These are phyloP conservation scores for Schizophyllum amplum DNA, from an alignment of 1,284 basidiomycete genomes.

Conservation along the genomic window DNA sequence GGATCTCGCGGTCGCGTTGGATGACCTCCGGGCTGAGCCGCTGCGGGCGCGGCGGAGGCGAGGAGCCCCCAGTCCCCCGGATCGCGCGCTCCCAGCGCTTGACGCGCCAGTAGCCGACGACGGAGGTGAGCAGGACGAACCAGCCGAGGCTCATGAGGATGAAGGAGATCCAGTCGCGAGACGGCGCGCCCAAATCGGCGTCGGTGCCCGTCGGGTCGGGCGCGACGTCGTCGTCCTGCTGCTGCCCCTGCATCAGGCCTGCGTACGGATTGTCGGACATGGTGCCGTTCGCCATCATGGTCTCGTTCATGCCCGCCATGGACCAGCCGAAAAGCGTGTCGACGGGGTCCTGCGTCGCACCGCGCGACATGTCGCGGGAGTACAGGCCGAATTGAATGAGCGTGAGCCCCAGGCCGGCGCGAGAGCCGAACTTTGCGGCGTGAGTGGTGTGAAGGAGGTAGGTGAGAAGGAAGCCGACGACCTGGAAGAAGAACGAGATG, in stretches of 20 bases:
- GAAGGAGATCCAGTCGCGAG: slow-evolving; percentile 81
- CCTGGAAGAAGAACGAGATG: slow-evolving; percentile 87
- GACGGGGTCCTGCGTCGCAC: background rate
- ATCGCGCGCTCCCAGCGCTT: slow-evolving; percentile 19
- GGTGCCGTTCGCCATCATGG: background rate
- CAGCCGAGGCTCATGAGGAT: slow-evolving; percentile 88
- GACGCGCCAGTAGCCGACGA: slow-evolving; percentile 18
- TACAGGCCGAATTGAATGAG: slow-evolving; percentile 84
- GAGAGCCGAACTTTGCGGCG: slow-evolving; percentile 89
- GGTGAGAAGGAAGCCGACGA: slow-evolving; percentile 91
- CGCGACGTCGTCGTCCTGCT: background rate
- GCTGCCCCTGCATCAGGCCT: background rate
- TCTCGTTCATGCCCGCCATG: slow-evolving; percentile 3
- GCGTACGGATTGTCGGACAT: background rate
- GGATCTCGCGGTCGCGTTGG: slow-evolving; percentile 14
- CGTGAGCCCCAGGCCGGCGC: slow-evolving; percentile 91
- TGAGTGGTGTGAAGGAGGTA: slow-evolving; percentile 93
- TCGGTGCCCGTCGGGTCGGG: slow-evolving; percentile 5
- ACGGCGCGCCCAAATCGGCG: slow-evolving; percentile 10
- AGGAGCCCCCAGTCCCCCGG: too few relatives aligned
- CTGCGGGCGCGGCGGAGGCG: slow-evolving; percentile 4
- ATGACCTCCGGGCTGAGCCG: slow-evolving; percentile 14
- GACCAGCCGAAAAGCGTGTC: slow-evolving; percentile 19
- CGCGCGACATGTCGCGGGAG: slow-evolving; percentile 26
- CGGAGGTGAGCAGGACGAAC: slow-evolving; percentile 49